Evolutionary conservation across 257 asterid genomes (phyloP).

Genomic region (Solanum virginianum): DNA sequence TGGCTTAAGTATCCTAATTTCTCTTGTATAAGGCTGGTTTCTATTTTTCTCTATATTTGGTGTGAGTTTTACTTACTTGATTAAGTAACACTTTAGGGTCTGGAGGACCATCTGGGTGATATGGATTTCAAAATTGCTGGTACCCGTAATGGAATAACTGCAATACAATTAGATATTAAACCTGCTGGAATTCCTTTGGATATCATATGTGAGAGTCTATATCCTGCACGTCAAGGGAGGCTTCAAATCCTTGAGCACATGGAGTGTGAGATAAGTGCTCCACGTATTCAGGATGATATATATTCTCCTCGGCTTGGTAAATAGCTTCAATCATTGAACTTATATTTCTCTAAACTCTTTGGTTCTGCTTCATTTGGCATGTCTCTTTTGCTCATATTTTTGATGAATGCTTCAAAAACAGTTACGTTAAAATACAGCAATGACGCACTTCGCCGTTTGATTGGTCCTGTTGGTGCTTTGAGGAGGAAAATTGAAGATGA

Average conservation of each 20-base stretch:
- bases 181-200: conserved; percentile 98
- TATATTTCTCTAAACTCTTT: background rate
- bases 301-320: conserved; percentile 68
- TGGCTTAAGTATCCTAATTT: background rate
- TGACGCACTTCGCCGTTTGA: conserved; percentile 75
- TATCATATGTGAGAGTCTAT: conserved; percentile 68
- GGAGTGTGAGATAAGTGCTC: conserved; percentile 71
- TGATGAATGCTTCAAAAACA: conserved; percentile 17
- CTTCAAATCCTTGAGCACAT: conserved; percentile 79
- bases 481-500: conserved; percentile 94
- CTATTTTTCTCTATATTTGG: background rate
- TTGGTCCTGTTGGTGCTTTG: conserved; percentile 93
- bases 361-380: background rate
- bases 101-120: conserved; percentile 98
- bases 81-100: conserved; percentile 41
- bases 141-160: conserved; percentile 81
- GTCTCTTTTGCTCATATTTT: conserved; percentile 6
- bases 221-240: conserved; percentile 72
- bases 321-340: background rate
- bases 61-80: background rate
- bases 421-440: conserved; percentile 72
- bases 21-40: background rate
- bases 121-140: conserved; percentile 99
- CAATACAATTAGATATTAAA: conserved; percentile 94
- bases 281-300: conserved; percentile 68